Conservation (phyloP, 2,329 filamentous ascomycete genomes). For the Colletotrichum sansevieriae region DNA sequence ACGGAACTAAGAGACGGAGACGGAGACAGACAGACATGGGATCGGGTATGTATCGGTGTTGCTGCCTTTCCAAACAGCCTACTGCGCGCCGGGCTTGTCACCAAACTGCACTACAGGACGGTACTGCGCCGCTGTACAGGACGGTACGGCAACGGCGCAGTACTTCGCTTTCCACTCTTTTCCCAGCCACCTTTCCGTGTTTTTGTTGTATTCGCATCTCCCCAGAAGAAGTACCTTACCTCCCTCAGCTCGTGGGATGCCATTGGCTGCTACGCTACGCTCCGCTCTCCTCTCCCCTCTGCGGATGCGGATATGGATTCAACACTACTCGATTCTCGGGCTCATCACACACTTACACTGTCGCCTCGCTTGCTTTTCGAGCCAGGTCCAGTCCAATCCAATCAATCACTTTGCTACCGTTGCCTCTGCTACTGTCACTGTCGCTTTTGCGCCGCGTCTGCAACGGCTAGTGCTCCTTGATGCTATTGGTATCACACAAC, state of each 20-base stretch:
- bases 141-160: conserved; percentile 26
- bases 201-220: not conserved
- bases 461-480: conserved; percentile 5
- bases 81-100: conserved; percentile 4
- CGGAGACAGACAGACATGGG: not conserved
- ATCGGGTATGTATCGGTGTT: not conserved
- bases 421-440: conserved; percentile 20
- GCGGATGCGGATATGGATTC: not conserved
- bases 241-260: not conserved
- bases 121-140: conserved; percentile 5
- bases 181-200: conserved; percentile 14
- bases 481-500: not conserved
- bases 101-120: conserved; percentile 17
- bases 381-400: not conserved
- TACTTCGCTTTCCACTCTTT: conserved; percentile 8
- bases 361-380: conserved; percentile 26
- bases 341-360: conserved; percentile 23
- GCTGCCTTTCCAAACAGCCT: conserved; percentile 9
- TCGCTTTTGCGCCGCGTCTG: conserved; percentile 25
- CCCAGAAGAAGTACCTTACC: not conserved
- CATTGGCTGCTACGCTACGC: not conserved
- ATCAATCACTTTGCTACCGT: not conserved
- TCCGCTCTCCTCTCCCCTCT: no score
- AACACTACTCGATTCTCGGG: not conserved
- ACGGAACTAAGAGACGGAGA: not conserved